Evolutionary conservation across 169 alveolate species (phyloP).

Genomic region (Plasmodium adleri): DNA sequence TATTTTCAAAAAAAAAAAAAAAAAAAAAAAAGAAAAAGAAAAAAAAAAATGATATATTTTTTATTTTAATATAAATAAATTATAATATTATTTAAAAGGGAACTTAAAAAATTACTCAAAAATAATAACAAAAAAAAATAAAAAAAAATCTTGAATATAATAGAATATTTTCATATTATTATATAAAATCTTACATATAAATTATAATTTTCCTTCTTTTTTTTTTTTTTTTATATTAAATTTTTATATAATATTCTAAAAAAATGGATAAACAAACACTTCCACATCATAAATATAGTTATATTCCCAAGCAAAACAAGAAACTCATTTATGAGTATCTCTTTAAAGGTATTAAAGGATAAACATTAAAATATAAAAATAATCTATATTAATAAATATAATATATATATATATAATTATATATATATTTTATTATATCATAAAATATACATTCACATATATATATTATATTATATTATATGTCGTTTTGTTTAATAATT

Average conservation of each 20-base stretch:
- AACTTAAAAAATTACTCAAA: too few relatives aligned
- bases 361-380: neutral
- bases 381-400: neutral
- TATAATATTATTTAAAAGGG: too few relatives aligned
- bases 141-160: too few relatives aligned
- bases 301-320: constrained; percentile 86
- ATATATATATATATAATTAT: neutral
- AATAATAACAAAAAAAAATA: too few relatives aligned
- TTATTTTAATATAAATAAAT: too few relatives aligned
- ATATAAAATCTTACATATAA: too few relatives aligned
- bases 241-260: neutral
- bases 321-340: constrained; percentile 84
- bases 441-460: neutral
- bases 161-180: neutral
- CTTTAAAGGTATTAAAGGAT: constrained; percentile 78
- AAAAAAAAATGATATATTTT: too few relatives aligned
- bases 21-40: too few relatives aligned
- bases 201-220: neutral
- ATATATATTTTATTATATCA: neutral
- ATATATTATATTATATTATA: neutral
- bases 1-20: too few relatives aligned
- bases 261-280: constrained; percentile 43
- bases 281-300: constrained; percentile 82
- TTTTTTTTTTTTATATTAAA: neutral
- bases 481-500: too few relatives aligned